Base-by-base conservation (phyloP, 2,329 filamentous ascomycete species). In the Neonectria neomacrospora region DNA sequence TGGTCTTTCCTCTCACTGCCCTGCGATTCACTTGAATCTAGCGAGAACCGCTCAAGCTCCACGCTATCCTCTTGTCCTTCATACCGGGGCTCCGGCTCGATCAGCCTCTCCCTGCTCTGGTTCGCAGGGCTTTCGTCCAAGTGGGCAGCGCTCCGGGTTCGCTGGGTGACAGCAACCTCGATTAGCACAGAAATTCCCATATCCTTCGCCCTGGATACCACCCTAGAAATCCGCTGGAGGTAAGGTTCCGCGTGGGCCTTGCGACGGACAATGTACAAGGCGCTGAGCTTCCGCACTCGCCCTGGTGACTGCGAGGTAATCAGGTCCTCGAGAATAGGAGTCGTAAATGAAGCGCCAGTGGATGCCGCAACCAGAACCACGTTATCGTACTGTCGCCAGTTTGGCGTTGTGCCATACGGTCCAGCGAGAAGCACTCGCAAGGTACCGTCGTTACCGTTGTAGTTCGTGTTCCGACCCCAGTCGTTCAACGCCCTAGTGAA, bases 371-470 rank as follows among this genome's bases (percentile, higher is more conserved):
- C 18, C 3, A 73, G 59, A 9, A 72, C 47, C 2, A 73, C 16
- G 5, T 64, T 73, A 9, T 71, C 71, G n/a, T 61, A 72, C 12
- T 74, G 71, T 12, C 48, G 70, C 71, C 70, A 73, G n/a, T 72
- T 67, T 3, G 69, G 66, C 16, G 62, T 34, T 2, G 44, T 30
- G 0, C 71, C 71, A 39, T 72, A 73, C 2, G 71, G 71, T 0
- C 71, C 71, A 1, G 71, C 66, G 1, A 73, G n/a, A 18, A 74
- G 34, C 5, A 74, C 34, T 1, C 67, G 63, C 23, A 73, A 9
- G 8, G 26, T 48, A 1, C 65, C 70, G 32, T 64, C 53, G 2
- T 66, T 54, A 1, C 65, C 68, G 3, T 52, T 54, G 22, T 63
- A 26, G 2, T 66, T 66, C 0, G 58, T 48, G 18, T 58, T 69